Base-by-base conservation (phyloP, 2,329 filamentous ascomycete species). In the Microsporum audouinii region DNA sequence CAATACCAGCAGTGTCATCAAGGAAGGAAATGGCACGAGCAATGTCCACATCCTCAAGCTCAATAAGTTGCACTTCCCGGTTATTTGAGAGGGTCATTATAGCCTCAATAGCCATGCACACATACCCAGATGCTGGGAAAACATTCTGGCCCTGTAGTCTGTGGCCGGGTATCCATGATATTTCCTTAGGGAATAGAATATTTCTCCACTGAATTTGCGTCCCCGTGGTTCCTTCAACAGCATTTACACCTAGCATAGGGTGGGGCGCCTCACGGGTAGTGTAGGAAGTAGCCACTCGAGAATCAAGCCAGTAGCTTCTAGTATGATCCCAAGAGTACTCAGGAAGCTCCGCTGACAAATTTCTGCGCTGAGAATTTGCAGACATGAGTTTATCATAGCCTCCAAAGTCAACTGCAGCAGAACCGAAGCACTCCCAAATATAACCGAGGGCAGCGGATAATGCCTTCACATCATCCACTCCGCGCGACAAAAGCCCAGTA, bases 81-180 rank as follows among this genome's bases (percentile, higher is more conserved):
- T 36, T 27, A 10, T 57, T 8, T 41, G 60, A 49, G 63, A 57
- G 36, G 51, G 60, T n/a, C 17, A 36, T 8, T 59, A 60, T 55
- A 0, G 69, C 70, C 58, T 72, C 70, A 5, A 66, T 61, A 5
- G 66, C 67, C 60, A 70, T 67, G 7, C 60, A 60, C 6, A 69
- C 59, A 47, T 68, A 71, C 49, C 59, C 60, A 36, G 64, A 60
- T 31, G 61, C 70, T 1, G 73, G 73, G 38, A 70, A 73, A 1
- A 76, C 63, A 27, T 68, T 66, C 23, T 68, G 65, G 5, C 63
- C 65, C 17, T 69, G 65, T 4, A 76, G 58, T 12, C 64, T 56
- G 60, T 76, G 73, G 27, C 68, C 70, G 5, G 49, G 55, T 6
- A 76, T 55, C 73, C 72, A 75, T 0, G 70, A 66, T 0, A 69